A percentile compares a stretch with the other conserved stretches of the same genome.
phyloP scores from a whole-genome alignment of 83 land plant genomes.

The Isoetes engelmannii region DNA sequence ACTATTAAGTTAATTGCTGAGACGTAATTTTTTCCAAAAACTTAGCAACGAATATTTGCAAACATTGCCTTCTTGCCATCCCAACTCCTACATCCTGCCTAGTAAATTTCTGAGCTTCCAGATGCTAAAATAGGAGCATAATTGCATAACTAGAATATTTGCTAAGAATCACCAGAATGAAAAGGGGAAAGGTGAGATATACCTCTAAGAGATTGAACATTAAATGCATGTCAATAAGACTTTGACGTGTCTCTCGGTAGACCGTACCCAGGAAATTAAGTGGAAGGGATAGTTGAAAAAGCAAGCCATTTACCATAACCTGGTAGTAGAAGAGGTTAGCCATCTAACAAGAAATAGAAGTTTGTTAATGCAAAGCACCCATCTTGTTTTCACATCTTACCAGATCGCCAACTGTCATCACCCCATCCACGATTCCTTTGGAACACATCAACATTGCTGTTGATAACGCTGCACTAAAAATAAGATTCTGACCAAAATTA shows the following conservation, averaged over 20 bases:
- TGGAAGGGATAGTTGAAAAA: constrained; percentile 94
- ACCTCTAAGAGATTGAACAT: constrained; percentile 98
- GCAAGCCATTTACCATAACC: constrained; percentile 99
- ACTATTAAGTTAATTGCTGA: too few relatives aligned
- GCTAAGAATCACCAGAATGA: too few relatives aligned
- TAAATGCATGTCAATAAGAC: constrained; percentile 92
- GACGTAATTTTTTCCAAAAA: background rate
- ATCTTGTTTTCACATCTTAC: constrained; percentile 31
- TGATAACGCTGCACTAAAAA: constrained; percentile 87
- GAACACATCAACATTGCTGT: constrained; percentile 86
- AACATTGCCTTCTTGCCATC: background rate
- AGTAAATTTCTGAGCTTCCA: too few relatives aligned
- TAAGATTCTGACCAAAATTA: constrained; percentile 89
- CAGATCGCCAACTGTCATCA: constrained; percentile 93
- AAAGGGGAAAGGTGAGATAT: background rate
- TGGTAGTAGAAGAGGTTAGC: constrained; percentile 19
- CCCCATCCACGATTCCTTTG: constrained; percentile 63
- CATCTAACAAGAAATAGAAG: background rate
- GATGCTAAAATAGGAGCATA: too few relatives aligned
- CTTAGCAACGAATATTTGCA: background rate
- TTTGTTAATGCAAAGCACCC: background rate
- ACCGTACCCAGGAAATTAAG: constrained; percentile 93
- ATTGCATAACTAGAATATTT: too few relatives aligned
- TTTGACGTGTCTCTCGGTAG: constrained; percentile 88
- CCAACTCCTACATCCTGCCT: too few relatives aligned